Base-by-base conservation (phyloP, 805 yeast species). In the Sugiyamaella chiloensis region DNA sequence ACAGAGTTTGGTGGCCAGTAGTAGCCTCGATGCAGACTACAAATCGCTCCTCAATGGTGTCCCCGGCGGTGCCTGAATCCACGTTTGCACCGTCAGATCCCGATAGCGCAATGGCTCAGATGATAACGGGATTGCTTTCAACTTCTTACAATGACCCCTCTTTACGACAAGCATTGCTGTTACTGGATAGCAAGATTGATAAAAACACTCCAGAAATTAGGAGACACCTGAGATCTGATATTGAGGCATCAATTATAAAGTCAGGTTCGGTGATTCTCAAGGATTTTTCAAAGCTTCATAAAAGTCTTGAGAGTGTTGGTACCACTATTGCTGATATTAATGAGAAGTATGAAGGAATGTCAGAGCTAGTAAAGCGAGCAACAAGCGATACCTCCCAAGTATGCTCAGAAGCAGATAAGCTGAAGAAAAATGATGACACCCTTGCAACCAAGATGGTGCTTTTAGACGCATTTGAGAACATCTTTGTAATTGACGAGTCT, bases 401-500 rank as follows among this genome's bases (percentile, higher is more conserved):
- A n/a, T 60, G 61, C 2, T 53, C 44, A 4, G 65, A 62, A 26
- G 55, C 68, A 3, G 42, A 52, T 21, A 53, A 53, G 21, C 57
- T 70, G 11, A 47, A 48, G 24, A 42, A 42, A 1, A 60, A 61
- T 47, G 51, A 54, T 46, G 39, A 45, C 9, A 53, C 50, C 16
- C 32, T 63, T 16, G 36, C 46, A 11, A 31, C 50, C 31, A 61
- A 67, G 44, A 50, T 50, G 23, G 54, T 49, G 2, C 50, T 71
- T 12, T 52, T 67, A 24, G 55, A 57, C 16, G 60, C 68, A 1
- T 64, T 62, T 43, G 79, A 81, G 52, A 71, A 74, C 3, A 76
- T 77, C 48, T 87, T 85, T 60, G 78, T 90, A 0, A 63, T 91
- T 37, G 76, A 75, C 37, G 90, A 83, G 51, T 76, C 79, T 48